phyloP scores from a whole-genome alignment of 306 rosid species.

The Prunus mume region DNA sequence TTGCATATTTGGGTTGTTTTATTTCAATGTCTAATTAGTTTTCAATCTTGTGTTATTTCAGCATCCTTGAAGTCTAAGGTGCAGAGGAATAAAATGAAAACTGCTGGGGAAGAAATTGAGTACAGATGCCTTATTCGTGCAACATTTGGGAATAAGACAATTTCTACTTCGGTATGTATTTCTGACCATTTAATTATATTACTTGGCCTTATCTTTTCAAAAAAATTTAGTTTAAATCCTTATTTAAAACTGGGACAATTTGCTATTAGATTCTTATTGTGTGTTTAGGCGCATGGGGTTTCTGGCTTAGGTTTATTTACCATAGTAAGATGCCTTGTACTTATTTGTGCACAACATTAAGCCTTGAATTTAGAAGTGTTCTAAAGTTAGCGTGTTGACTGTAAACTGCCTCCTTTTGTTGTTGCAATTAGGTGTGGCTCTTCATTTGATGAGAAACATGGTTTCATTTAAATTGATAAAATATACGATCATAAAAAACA shows the following conservation, averaged over 20 bases:
- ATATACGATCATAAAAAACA: no score
- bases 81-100: slow-evolving; percentile 60
- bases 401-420: no score
- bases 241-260: background rate
- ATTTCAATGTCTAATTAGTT: background rate
- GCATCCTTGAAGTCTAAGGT: slow-evolving; percentile 82
- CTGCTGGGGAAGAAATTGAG: slow-evolving; percentile 68
- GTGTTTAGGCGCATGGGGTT: background rate
- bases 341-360: background rate
- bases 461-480: no score
- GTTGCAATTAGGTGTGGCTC: no score
- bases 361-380: background rate
- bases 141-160: slow-evolving; percentile 83
- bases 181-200: background rate
- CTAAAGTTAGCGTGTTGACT: background rate
- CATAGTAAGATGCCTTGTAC: background rate
- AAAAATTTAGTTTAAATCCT: background rate
- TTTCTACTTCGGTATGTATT: slow-evolving; percentile 77
- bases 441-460: no score
- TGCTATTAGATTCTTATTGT: background rate
- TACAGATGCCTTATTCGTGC: slow-evolving; percentile 91
- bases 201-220: background rate
- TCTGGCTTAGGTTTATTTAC: background rate
- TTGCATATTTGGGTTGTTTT: slow-evolving; percentile 1
- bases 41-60: slow-evolving; percentile 28